Percentiles rank a stretch among this genome's conserved stretches.
These are phyloP conservation scores for Wickerhamiella brachini DNA, from an alignment of 805 yeast genomes.

Conservation along the genomic window DNA sequence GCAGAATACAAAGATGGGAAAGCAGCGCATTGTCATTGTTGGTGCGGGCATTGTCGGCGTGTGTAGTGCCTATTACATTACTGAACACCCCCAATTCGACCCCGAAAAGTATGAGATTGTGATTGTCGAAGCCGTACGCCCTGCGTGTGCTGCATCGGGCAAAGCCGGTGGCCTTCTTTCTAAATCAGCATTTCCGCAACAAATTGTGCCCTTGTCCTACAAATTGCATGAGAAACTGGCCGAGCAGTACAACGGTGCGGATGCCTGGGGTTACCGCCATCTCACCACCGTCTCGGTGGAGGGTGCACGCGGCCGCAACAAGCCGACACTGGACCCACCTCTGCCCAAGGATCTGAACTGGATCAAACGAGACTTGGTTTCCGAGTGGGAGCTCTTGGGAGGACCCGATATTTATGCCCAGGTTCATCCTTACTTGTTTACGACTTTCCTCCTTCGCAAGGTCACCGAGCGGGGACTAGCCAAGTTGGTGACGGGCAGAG, in stretches of 20 bases:
- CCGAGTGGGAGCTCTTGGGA: constrained; percentile 68
- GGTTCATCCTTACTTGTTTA: constrained; percentile 89
- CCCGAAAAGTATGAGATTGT: constrained; percentile 66
- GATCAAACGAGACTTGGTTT: constrained; percentile 53
- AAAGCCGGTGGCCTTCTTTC: constrained; percentile 95
- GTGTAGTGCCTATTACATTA: constrained; percentile 80
- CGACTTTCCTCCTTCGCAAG: constrained; percentile 65
- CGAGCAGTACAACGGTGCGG: constrained; percentile 64
- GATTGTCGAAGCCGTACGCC: constrained; percentile 73
- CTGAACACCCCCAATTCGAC: constrained; percentile 69
- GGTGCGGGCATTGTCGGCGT: constrained; percentile 92
- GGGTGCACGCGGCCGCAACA: constrained; percentile 30
- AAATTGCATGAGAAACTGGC: constrained; percentile 73
- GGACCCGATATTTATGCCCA: constrained; percentile 85
- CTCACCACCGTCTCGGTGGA: constrained; percentile 76
- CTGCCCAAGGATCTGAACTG: constrained; percentile 51
- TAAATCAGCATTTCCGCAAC: constrained; percentile 94
- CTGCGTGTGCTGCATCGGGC: constrained; percentile 96
- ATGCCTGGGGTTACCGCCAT: constrained; percentile 86
- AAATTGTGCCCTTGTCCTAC: constrained; percentile 79
- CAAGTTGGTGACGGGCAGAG: constrained; percentile 75
- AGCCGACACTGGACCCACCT: not conserved
- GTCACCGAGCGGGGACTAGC: constrained; percentile 63
- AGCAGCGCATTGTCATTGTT: constrained; percentile 10
- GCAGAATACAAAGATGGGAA: not conserved